phyloP scores from a whole-genome alignment of 2,329 filamentous ascomycete species.

The Penicillium occitanis region DNA sequence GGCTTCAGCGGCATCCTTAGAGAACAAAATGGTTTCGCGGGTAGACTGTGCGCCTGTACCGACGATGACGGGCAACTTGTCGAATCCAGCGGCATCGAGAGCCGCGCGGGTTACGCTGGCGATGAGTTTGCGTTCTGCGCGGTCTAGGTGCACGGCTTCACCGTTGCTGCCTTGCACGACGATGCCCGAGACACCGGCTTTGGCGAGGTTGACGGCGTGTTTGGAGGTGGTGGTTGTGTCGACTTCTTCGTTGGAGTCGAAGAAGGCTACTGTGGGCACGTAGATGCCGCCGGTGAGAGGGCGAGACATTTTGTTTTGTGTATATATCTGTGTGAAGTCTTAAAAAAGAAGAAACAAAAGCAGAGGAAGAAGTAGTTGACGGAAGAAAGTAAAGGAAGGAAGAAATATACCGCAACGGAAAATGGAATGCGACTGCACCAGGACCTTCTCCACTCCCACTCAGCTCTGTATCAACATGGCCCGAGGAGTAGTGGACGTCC shows the following conservation, averaged over 20 bases:
- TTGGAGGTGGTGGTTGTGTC: constrained; percentile 62
- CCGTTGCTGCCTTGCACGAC: constrained; percentile 80
- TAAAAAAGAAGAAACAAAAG: neutral
- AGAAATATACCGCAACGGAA: neutral
- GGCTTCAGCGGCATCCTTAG: constrained; percentile 64
- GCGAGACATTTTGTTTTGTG: constrained; percentile 23
- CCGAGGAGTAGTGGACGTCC: neutral
- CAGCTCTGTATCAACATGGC: neutral
- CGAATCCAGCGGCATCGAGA: constrained; percentile 65
- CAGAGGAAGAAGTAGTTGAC: neutral
- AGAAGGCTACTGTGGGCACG: constrained; percentile 73
- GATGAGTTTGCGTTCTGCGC: constrained; percentile 67
- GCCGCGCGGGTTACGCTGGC: constrained; percentile 69
- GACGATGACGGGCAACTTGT: constrained; percentile 69
- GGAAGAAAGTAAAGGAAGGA: neutral
- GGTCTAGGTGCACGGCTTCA: constrained; percentile 75
- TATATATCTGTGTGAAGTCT: neutral
- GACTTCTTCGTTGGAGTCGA: constrained; percentile 62
- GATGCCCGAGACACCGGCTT: constrained; percentile 69
- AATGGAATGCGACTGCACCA: neutral
- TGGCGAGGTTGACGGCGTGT: constrained; percentile 66
- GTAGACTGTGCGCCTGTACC: constrained; percentile 73
- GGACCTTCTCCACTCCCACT: neutral
- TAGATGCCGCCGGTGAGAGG: constrained; percentile 58
- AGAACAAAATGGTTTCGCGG: constrained; percentile 68